Conservation (phyloP, 2,329 filamentous ascomycete species). For the Fusarium burgessii region DNA sequence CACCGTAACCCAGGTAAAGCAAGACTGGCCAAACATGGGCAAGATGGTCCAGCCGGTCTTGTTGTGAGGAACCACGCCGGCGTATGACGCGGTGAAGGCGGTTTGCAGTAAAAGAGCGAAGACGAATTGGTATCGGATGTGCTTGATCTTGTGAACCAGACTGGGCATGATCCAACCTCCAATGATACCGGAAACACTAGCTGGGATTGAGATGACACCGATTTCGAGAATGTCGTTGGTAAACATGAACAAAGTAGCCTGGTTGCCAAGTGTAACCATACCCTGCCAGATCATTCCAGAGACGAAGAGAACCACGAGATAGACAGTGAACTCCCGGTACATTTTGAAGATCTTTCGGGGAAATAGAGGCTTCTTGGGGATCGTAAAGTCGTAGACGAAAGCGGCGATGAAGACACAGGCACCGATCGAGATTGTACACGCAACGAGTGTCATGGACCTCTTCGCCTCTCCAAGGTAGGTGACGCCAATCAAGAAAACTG, state of each 20-base stretch:
- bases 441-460: conserved; percentile 7
- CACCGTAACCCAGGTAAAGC: conserved; percentile 17
- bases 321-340: conserved; percentile 15
- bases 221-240: conserved; percentile 10
- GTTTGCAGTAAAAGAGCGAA: conserved; percentile 10
- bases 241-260: conserved; percentile 18
- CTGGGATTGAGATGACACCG: conserved; percentile 1
- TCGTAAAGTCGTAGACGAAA: conserved; percentile 13
- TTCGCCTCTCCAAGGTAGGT: conserved; percentile 11
- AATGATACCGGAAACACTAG: conserved; percentile 5
- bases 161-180: conserved; percentile 22
- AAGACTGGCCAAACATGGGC: conserved; percentile 13
- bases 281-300: conserved; percentile 22
- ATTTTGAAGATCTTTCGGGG: conserved; percentile 7
- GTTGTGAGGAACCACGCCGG: conserved; percentile 8
- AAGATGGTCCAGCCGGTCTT: conserved; percentile 1
- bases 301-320: conserved; percentile 12
- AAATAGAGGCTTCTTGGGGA: conserved; percentile 7
- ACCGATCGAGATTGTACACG: conserved; percentile 1
- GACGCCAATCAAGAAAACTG: not conserved
- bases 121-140: conserved; percentile 19
- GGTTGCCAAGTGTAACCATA: not conserved
- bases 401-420: conserved; percentile 10
- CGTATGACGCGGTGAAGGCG: conserved; percentile 9
- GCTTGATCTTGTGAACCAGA: conserved; percentile 17